Evolutionary conservation across 2,329 filamentous ascomycete genomes (phyloP).

Genomic region (Trichoderma endophyticum): DNA sequence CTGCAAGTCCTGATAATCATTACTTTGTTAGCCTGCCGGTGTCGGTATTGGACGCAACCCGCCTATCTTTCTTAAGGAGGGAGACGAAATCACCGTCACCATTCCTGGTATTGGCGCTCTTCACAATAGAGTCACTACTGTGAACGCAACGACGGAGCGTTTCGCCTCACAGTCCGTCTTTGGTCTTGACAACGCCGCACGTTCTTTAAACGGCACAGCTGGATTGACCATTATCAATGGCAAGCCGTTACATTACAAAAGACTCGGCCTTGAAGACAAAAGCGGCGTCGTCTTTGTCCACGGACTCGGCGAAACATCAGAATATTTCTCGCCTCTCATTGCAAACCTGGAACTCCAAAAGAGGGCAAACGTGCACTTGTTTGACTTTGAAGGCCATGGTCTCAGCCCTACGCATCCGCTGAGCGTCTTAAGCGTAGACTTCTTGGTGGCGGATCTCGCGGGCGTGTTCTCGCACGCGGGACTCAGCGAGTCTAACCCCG

Average conservation of each 20-base stretch:
- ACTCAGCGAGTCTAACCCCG: not conserved
- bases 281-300: not conserved
- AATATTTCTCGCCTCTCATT: not conserved
- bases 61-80: not conserved
- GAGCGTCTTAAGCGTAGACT: slow-evolving; percentile 11
- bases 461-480: not conserved
- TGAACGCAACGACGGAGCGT: not conserved
- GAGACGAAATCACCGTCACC: not conserved
- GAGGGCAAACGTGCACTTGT: not conserved
- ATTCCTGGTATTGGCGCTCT: slow-evolving; percentile 1
- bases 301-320: not conserved
- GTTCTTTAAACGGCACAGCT: not conserved
- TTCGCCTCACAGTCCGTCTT: slow-evolving; percentile 1
- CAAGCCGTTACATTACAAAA: not conserved
- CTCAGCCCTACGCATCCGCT: slow-evolving; percentile 5
- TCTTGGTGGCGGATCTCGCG: not conserved
- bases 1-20: not conserved
- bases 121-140: not conserved
- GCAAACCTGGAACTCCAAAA: not conserved
- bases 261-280: not conserved
- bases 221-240: not conserved
- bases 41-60: slow-evolving; percentile 7
- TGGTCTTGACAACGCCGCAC: not conserved
- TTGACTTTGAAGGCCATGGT: slow-evolving; percentile 13
- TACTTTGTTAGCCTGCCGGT: not conserved